phyloP scores from a whole-genome alignment of 768 basidiomycete genomes.

The Suillus decipiens region DNA sequence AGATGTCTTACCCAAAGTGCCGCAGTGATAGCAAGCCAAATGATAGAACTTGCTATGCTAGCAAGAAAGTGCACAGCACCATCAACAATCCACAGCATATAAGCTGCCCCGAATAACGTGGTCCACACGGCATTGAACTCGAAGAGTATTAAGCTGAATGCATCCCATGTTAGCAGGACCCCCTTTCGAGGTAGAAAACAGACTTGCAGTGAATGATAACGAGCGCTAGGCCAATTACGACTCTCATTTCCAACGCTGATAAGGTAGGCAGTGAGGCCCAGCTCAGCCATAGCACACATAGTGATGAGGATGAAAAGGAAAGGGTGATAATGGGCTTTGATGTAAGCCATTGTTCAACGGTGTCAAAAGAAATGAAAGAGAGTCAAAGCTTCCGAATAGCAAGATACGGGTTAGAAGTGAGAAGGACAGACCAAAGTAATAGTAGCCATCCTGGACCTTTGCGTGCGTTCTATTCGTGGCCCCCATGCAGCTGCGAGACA shows the following conservation, averaged over 20 bases:
- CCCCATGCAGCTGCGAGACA: slow-evolving; percentile 20
- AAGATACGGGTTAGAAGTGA: slow-evolving; percentile 4
- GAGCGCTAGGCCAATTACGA: slow-evolving; percentile 57
- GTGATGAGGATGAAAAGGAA: slow-evolving; percentile 66
- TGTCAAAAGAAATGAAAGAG: slow-evolving; percentile 13
- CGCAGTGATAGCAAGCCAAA: slow-evolving; percentile 69
- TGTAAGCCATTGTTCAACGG: slow-evolving; percentile 38
- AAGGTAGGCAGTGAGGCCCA: slow-evolving; percentile 74
- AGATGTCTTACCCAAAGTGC: slow-evolving; percentile 60
- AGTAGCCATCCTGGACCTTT: slow-evolving; percentile 26
- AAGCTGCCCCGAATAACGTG: slow-evolving; percentile 65
- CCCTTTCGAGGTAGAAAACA: background rate
- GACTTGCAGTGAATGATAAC: slow-evolving; percentile 67
- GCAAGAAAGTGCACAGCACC: slow-evolving; percentile 68
- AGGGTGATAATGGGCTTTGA: slow-evolving; percentile 60
- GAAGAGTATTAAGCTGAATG: slow-evolving; percentile 52
- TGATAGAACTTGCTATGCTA: slow-evolving; percentile 74
- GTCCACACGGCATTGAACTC: slow-evolving; percentile 76
- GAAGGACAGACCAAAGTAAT: slow-evolving; percentile 5
- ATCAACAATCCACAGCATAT: slow-evolving; percentile 70
- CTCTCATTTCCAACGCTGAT: slow-evolving; percentile 68
- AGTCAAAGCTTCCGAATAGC: slow-evolving; percentile 7
- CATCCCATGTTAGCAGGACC: slow-evolving; percentile 13
- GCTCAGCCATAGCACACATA: slow-evolving; percentile 66
- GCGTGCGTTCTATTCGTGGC: slow-evolving; percentile 24